Conservation (phyloP, 768 basidiomycete species). For the Phylloporus rhodoxanthus region DNA sequence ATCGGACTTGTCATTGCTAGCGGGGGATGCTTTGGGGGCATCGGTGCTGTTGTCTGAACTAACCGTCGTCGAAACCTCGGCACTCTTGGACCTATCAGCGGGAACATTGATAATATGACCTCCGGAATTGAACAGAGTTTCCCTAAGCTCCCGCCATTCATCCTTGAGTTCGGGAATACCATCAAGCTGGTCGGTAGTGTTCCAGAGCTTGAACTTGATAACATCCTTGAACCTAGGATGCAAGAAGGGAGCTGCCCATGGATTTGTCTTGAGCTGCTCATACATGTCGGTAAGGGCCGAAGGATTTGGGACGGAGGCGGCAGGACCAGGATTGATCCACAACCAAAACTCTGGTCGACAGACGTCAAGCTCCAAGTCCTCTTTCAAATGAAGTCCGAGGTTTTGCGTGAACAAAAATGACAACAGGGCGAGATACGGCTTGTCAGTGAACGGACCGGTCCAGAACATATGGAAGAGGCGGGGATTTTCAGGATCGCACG, state of each 20-base stretch:
- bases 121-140: slow-evolving; percentile 82
- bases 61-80: slow-evolving; percentile 15
- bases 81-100: slow-evolving; percentile 33
- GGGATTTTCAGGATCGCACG: slow-evolving; percentile 82
- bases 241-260: slow-evolving; percentile 94
- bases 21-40: slow-evolving; percentile 17
- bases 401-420: slow-evolving; percentile 98
- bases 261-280: slow-evolving; percentile 71
- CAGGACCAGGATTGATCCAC: slow-evolving; percentile 99
- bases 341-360: slow-evolving; percentile 95
- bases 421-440: slow-evolving; percentile 90
- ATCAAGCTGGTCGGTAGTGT: slow-evolving; percentile 95
- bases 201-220: slow-evolving; percentile 96
- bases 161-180: slow-evolving; percentile 83
- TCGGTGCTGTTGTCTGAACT: slow-evolving; percentile 24
- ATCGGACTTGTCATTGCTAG: slow-evolving; percentile 30
- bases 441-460: slow-evolving; percentile 98
- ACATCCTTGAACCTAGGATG: slow-evolving; percentile 88
- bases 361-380: slow-evolving; percentile 34
- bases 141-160: slow-evolving; percentile 75
- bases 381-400: slow-evolving; percentile 67
- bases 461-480: slow-evolving; percentile 98
- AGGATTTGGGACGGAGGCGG: slow-evolving; percentile 82
- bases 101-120: slow-evolving; percentile 70
- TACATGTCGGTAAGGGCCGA: slow-evolving; percentile 79